Conservation (phyloP, 2,329 filamentous ascomycete species). For the Penicillium sp. region DNA sequence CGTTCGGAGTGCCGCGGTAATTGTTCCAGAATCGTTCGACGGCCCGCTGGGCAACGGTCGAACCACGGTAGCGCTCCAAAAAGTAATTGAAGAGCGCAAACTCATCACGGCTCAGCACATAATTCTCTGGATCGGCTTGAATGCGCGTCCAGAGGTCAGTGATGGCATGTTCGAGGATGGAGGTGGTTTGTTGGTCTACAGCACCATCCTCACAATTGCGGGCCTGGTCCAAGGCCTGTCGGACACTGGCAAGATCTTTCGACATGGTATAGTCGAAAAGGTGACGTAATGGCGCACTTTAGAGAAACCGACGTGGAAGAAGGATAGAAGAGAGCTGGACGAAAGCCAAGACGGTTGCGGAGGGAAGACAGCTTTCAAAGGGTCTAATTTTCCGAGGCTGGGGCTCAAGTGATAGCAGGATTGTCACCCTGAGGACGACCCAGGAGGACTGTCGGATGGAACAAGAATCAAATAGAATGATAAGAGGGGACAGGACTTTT, state of each 20-base stretch:
- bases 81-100: conserved; percentile 86
- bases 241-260: conserved; percentile 44
- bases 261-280: conserved; percentile 12
- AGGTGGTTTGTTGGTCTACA: conserved; percentile 56
- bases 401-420: too few species aligned
- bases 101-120: conserved; percentile 69
- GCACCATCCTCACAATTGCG: conserved; percentile 64
- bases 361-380: too few species aligned
- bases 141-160: conserved; percentile 63
- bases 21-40: conserved; percentile 54
- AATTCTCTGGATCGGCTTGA: conserved; percentile 56
- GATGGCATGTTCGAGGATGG: conserved; percentile 61
- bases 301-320: neutral
- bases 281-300: conserved; percentile 20
- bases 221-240: conserved; percentile 67
- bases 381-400: too few species aligned
- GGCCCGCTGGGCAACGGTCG: conserved; percentile 45
- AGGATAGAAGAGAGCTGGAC: neutral
- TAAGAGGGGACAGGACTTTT: neutral
- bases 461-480: conserved; percentile 2
- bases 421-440: too few species aligned
- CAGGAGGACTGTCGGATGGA: neutral
- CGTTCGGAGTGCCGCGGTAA: conserved; percentile 23
- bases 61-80: conserved; percentile 58
- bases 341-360: neutral